Evolutionary conservation across 2,329 filamentous ascomycete species (phyloP), one percentile per base, ranked within the genome.

Genomic region (Arthrobotrys musiformis): DNA sequence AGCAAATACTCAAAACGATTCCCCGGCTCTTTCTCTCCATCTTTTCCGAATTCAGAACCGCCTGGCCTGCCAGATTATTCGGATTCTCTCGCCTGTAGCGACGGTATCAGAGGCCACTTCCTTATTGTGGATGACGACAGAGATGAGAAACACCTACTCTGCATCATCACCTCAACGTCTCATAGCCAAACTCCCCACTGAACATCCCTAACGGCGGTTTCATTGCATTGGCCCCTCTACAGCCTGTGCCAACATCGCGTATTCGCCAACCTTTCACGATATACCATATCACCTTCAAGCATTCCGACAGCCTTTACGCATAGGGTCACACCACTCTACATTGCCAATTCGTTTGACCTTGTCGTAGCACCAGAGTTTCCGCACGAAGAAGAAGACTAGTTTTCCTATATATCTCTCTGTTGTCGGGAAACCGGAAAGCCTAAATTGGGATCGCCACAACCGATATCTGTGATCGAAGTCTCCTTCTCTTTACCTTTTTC

Each of bases 81-180:
- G n/a, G n/a, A n/a, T 42, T 24, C 48, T 61, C 30, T 70, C 66
- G 50, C 61, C 66, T 33, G 73, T 62, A 77, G 66, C 66, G 73
- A 77, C 61, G 58, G 48, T 67, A 66, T 66, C 42, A 60, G 46
- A 56, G 66, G 46, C 42, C 22, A 67, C 52, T 70, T 44, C 44
- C 33, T 67, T 42, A 48, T 52, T 26, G 66, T 63, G 66, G 73
- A 70, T 77, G 73, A 77, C 66, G 73, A 77, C 73, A 77, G 73
- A 64, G 66, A 77, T 77, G 73, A 42, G 66, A 77, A 77, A 77
- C 60, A 66, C 73, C 73, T 70, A 58, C 44, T 67, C 66, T 62
- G 61, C 66, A 69, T 61, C 60, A 64, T 76, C 60, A 56, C 61
- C 66, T 77, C 73, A 52, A 77, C 73, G 73, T 77, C 73, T 67